phyloP scores from a whole-genome alignment of 1,284 basidiomycete species.

The Trametes polyzona region DNA sequence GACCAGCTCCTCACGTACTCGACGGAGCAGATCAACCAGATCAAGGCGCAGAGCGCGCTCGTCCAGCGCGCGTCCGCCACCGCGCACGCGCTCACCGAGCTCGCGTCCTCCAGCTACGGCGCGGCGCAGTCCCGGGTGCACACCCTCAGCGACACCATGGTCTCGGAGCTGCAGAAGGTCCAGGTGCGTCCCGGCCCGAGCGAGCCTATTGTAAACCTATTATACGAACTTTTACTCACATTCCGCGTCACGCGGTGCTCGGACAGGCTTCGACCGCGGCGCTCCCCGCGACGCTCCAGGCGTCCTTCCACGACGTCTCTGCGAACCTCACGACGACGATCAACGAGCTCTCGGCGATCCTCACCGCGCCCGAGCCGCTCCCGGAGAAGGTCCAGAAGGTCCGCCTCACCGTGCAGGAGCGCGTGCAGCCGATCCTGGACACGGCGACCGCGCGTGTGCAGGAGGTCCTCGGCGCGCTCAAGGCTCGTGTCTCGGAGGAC shows the following conservation, averaged over 20 bases:
- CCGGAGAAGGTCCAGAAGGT: conserved; percentile 62
- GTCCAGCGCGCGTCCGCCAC: conserved; percentile 74
- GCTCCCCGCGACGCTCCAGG: conserved; percentile 59
- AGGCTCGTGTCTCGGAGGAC: conserved; percentile 34
- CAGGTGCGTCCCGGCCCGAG: conserved; percentile 40
- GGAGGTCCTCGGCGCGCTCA: conserved; percentile 36
- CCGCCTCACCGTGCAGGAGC: conserved; percentile 59
- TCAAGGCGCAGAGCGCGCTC: conserved; percentile 67
- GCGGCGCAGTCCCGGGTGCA: conserved; percentile 53
- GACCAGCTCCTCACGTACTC: conserved; percentile 68
- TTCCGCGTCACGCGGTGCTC: background rate
- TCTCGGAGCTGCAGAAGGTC: conserved; percentile 64
- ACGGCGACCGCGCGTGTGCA: conserved; percentile 37
- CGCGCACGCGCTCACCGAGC: conserved; percentile 61
- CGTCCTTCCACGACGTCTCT: conserved; percentile 49
- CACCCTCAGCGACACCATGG: conserved; percentile 63
- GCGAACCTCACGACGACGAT: conserved; percentile 51
- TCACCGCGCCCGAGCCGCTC: conserved; percentile 58
- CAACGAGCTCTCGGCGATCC: conserved; percentile 53
- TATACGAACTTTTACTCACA: too few species aligned
- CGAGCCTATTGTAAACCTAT: background rate
- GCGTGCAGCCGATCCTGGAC: conserved; percentile 61
- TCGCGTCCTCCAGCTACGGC: conserved; percentile 57
- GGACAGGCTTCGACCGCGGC: conserved; percentile 50
- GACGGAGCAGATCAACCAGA: conserved; percentile 69